phyloP scores from a whole-genome alignment of 192 early-diverging fungal species.

The Umbelopsis sp. region DNA sequence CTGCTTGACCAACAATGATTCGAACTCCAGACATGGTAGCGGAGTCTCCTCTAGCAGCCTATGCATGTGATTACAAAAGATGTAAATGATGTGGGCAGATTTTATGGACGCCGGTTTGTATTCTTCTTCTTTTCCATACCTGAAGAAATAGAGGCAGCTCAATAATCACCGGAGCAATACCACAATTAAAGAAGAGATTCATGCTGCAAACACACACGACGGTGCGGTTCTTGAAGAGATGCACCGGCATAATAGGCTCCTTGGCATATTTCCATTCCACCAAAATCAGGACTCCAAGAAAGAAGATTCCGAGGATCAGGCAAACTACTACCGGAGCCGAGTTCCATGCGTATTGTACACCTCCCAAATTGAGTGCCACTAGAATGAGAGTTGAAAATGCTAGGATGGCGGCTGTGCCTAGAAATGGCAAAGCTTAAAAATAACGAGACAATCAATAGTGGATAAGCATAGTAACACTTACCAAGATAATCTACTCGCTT shows the following conservation, averaged over 20 bases:
- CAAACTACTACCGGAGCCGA: constrained; percentile 57
- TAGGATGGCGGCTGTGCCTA: constrained; percentile 53
- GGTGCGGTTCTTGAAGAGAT: constrained; percentile 61
- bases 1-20: constrained; percentile 37
- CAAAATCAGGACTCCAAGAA: constrained; percentile 58
- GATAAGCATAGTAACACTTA: constrained; percentile 31
- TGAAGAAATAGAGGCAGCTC: constrained; percentile 3
- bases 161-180: constrained; percentile 52
- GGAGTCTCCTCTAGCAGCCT: constrained; percentile 51
- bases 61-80: too few relatives aligned
- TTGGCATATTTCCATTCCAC: constrained; percentile 70
- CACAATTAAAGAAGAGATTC: constrained; percentile 62
- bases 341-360: constrained; percentile 67
- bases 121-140: neutral
- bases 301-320: constrained; percentile 54
- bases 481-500: neutral
- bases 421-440: neutral
- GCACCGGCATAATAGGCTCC: constrained; percentile 75
- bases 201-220: constrained; percentile 57
- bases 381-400: constrained; percentile 62
- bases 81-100: neutral
- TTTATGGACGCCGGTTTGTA: neutral
- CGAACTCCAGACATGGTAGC: constrained; percentile 40
- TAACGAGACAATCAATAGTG: neutral
- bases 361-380: constrained; percentile 76